Evolutionary conservation across 2,329 filamentous ascomycete genomes (phyloP), one percentile per base, ranked within the genome.

Genomic region (Juglanconis sp.): DNA sequence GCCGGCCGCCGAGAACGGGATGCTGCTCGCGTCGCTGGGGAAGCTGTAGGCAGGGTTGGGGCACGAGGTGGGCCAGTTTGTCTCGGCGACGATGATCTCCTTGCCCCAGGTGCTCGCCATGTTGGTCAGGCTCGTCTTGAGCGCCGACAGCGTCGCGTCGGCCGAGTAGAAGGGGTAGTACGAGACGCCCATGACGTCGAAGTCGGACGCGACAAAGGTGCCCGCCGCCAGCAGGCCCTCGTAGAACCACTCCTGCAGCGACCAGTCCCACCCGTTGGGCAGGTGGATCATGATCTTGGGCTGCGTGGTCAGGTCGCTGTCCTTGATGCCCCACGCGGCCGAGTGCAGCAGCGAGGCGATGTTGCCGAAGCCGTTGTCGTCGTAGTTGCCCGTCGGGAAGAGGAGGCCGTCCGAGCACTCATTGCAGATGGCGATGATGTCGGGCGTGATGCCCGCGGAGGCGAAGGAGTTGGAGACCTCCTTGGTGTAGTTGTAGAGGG

Each of bases 231-330:
- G 76, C 0, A 87, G 80, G 3, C 75, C 77, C 31, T 80, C 79
- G 73, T 90, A 91, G 61, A 68, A 73, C 53, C 80, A 87, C 63
- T 87, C 74, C 69, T 91, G 87, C 3, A 82, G 81, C 3, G 73
- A 77, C 85, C 84, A 89, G 64, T 88, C 81, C 86, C 87, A 92
- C n/a, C 88, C 88, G 68, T 90, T 88, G 71, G 91, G 87, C 3
- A 91, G 79, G 47, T 91, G 89, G 46, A 91, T 83, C 85, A 91
- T 86, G 71, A 91, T 89, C 69, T 87, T 83, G 1, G 88, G 86
- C 63, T 82, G 79, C 0, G 81, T 77, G 46, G 71, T 71, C 32
- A 89, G 74, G 3, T 72, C 75, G 4, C 84, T 87, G 67, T 88
- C 85, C 67, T 86, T 88, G 67, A 92, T 80, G 2, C 84, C 89